Conservation (phyloP, 2,329 filamentous ascomycete species). For the Lachnellula arida region DNA sequence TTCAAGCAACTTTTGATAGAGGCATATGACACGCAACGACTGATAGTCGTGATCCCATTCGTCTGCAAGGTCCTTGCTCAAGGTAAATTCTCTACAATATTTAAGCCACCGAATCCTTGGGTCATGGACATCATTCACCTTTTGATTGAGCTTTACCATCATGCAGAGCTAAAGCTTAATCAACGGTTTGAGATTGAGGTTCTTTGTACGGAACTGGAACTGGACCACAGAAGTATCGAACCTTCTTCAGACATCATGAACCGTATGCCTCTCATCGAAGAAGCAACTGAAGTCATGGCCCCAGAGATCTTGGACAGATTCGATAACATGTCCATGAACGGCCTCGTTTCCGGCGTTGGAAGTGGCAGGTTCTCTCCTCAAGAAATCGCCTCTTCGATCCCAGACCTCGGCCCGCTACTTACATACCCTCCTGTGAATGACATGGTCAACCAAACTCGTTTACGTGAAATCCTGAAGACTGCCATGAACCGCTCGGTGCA, state of each 20-base stretch:
- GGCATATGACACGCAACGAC: slow-evolving; percentile 84
- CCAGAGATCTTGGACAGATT: slow-evolving; percentile 74
- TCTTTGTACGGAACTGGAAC: slow-evolving; percentile 81
- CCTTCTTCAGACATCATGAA: slow-evolving; percentile 83
- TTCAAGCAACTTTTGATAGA: slow-evolving; percentile 95
- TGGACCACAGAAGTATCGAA: slow-evolving; percentile 91
- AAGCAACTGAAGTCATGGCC: slow-evolving; percentile 49
- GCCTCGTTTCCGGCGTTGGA: slow-evolving; percentile 62
- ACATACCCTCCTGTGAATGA: slow-evolving; percentile 77
- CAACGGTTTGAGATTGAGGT: slow-evolving; percentile 99
- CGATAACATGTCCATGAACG: slow-evolving; percentile 75
- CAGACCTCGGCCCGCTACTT: slow-evolving; percentile 75
- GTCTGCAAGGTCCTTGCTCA: slow-evolving; percentile 93
- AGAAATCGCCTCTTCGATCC: slow-evolving; percentile 72
- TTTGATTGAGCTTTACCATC: slow-evolving; percentile 89
- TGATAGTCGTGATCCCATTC: slow-evolving; percentile 92
- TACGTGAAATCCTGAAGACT: slow-evolving; percentile 73
- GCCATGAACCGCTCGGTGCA: slow-evolving; percentile 87
- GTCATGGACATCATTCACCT: slow-evolving; percentile 92
- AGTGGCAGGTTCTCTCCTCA: slow-evolving; percentile 72
- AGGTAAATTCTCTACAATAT: slow-evolving; percentile 78
- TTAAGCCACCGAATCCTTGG: slow-evolving; percentile 95
- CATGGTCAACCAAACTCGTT: slow-evolving; percentile 64
- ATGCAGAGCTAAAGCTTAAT: slow-evolving; percentile 89
- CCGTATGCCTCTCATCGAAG: slow-evolving; percentile 58